A percentile compares a stretch with the other conserved stretches of the same genome.
Evolutionary conservation across 1,284 basidiomycete species (phyloP).

Genomic region (Malassezia yamatoensis): DNA sequence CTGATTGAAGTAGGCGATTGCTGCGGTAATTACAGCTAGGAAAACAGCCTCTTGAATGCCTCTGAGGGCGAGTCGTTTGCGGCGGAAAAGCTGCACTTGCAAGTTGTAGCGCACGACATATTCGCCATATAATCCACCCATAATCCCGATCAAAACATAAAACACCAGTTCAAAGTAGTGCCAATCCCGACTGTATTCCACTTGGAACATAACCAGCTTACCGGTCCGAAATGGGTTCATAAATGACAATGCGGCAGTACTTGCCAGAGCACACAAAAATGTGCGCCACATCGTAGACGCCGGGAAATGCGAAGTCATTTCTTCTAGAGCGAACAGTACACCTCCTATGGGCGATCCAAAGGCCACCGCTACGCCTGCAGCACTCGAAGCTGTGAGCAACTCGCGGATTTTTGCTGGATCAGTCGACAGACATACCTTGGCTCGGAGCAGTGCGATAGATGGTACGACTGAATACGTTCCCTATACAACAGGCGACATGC

Average conservation of each 20-base stretch:
- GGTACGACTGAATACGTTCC: constrained; percentile 70
- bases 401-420: constrained; percentile 75
- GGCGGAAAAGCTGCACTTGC: constrained; percentile 83
- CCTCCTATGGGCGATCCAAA: constrained; percentile 97
- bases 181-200: constrained; percentile 95
- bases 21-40: constrained; percentile 75
- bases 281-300: constrained; percentile 97
- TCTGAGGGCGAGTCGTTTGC: constrained; percentile 72
- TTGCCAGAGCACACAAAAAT: constrained; percentile 91
- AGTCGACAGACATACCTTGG: constrained; percentile 50
- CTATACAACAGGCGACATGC: constrained; percentile 89
- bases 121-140: constrained; percentile 92
- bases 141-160: constrained; percentile 84
- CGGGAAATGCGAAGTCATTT: constrained; percentile 82
- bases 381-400: constrained; percentile 85
- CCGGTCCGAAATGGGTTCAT: constrained; percentile 98
- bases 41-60: constrained; percentile 79
- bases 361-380: constrained; percentile 91
- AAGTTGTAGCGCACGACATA: constrained; percentile 95
- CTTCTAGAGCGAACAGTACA: constrained; percentile 70
- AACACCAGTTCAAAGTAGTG: constrained; percentile 98
- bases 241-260: constrained; percentile 89
- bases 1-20: constrained; percentile 85
- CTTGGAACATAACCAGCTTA: constrained; percentile 93
- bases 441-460: constrained; percentile 75